Conservation (phyloP, 2,329 filamentous ascomycete genomes). For the Atkinsonella hypoxylon region DNA sequence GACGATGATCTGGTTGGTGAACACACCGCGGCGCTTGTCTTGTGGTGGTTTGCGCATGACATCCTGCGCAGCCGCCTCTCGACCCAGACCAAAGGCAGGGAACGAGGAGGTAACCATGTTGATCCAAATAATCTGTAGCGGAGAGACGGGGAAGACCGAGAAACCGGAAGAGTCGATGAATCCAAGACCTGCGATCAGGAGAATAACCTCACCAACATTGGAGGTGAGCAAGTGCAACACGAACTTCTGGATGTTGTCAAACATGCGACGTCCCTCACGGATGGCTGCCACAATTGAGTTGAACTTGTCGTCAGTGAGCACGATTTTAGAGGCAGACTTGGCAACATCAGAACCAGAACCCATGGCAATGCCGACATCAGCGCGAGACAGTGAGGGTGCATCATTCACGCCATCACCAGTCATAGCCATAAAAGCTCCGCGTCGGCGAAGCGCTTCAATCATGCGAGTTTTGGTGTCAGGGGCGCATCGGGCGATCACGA, state of each 20-base stretch:
- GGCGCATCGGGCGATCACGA: conserved; percentile 75
- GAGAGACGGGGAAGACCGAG: conserved; percentile 77
- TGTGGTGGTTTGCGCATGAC: conserved; percentile 75
- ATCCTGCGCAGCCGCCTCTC: conserved; percentile 62
- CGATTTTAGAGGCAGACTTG: conserved; percentile 71
- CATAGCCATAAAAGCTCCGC: conserved; percentile 70
- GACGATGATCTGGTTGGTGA: conserved; percentile 63
- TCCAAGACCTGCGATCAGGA: conserved; percentile 66
- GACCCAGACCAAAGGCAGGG: conserved; percentile 78
- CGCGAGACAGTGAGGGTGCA: conserved; percentile 65
- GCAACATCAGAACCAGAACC: conserved; percentile 79
- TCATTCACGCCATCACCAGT: conserved; percentile 85
- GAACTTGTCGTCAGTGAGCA: conserved; percentile 81
- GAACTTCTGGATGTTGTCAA: conserved; percentile 84
- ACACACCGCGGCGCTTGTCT: conserved; percentile 54
- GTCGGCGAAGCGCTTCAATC: conserved; percentile 76
- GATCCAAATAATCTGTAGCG: conserved; percentile 84
- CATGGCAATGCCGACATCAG: conserved; percentile 85
- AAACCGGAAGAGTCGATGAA: conserved; percentile 62
- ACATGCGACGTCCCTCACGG: conserved; percentile 72
- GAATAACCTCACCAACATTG: conserved; percentile 75
- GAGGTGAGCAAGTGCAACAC: conserved; percentile 67
- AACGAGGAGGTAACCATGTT: conserved; percentile 86
- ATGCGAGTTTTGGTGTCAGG: conserved; percentile 82
- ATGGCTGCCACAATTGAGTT: conserved; percentile 75